These are phyloP conservation scores for Podaxis sp. DNA, from an alignment of 768 basidiomycete species.

Conservation along the genomic window DNA sequence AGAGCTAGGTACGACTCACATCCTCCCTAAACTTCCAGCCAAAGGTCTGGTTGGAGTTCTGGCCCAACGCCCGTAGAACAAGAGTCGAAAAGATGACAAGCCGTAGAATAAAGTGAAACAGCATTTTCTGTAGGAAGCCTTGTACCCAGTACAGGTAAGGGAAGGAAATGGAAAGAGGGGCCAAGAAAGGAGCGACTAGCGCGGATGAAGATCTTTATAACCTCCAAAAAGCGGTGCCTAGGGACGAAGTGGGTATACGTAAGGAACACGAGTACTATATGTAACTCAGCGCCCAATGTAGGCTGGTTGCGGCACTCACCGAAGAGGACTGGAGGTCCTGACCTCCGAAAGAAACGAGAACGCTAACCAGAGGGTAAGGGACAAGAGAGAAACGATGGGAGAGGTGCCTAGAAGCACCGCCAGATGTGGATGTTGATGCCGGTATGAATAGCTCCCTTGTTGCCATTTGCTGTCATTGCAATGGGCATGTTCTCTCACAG, in stretches of 20 bases:
- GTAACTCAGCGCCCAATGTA: conserved; percentile 3
- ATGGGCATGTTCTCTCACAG: conserved; percentile 4
- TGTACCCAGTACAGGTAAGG: conserved; percentile 3
- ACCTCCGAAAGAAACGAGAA: conserved; percentile 6
- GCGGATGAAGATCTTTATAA: conserved; percentile 11
- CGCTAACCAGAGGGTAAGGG: neutral
- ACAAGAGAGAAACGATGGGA: neutral
- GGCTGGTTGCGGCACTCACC: conserved; percentile 1
- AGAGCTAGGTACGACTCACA: conserved; percentile 20
- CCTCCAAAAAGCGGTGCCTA: conserved; percentile 9
- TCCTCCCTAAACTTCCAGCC: conserved; percentile 32
- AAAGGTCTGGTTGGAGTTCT: conserved; percentile 24
- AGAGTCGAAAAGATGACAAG: conserved; percentile 2
- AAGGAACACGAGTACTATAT: conserved; percentile 2
- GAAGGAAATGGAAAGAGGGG: neutral
- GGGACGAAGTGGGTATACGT: conserved; percentile 5
- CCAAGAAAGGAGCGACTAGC: neutral
- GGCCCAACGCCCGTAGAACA: conserved; percentile 12
- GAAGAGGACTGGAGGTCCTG: conserved; percentile 14
- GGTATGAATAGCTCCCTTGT: conserved; percentile 4
- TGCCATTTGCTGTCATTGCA: conserved; percentile 10
- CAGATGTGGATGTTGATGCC: conserved; percentile 1
- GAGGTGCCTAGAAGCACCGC: neutral
- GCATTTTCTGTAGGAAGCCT: neutral
- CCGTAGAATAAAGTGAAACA: neutral